phyloP scores from a whole-genome alignment of 495 filamentous ascomycete species.

The Xeromyces bisporus region DNA sequence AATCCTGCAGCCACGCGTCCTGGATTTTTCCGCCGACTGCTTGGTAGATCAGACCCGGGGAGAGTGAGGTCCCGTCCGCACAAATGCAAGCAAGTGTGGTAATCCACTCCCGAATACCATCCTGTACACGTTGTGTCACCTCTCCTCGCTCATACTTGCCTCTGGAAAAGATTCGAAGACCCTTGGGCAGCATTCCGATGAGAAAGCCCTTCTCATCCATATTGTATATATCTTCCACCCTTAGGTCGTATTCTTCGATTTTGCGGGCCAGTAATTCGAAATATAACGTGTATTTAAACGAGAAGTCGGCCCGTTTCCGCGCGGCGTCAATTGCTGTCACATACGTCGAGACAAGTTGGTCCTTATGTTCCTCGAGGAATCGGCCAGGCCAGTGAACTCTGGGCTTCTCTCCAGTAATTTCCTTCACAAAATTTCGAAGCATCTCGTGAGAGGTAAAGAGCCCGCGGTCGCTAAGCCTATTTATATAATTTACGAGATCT shows the following conservation, averaged over 20 bases:
- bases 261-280: background rate
- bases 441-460: background rate
- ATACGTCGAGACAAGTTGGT: constrained; percentile 1
- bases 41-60: background rate
- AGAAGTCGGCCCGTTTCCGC: background rate
- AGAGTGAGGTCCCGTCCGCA: background rate
- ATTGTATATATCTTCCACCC: background rate
- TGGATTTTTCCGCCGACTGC: background rate
- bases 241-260: background rate
- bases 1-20: background rate
- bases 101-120: background rate
- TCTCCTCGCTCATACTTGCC: background rate
- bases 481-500: background rate
- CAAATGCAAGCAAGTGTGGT: background rate
- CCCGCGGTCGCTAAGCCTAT: background rate
- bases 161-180: background rate
- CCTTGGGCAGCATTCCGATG: background rate
- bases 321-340: background rate
- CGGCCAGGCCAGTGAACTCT: background rate
- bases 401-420: background rate
- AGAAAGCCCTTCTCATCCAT: background rate
- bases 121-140: background rate
- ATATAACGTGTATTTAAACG: background rate
- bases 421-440: constrained; percentile 1
- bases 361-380: constrained; percentile 1